A percentile compares a stretch with the other conserved stretches of the same genome.
Conservation (phyloP, 2,329 filamentous ascomycete genomes). For the Ascosphaera pollenicola region DNA sequence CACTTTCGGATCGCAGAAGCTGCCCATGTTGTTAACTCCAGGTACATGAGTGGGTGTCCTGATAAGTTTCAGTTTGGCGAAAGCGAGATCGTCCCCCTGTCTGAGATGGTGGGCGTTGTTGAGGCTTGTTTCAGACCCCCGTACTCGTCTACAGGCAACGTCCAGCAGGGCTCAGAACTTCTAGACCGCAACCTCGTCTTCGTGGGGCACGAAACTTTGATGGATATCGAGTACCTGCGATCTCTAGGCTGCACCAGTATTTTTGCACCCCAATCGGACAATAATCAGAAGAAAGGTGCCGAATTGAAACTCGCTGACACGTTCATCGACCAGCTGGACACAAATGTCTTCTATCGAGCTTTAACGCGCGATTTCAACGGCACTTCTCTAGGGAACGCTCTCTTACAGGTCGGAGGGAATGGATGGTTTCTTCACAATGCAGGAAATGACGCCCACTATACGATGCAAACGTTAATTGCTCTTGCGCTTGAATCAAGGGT, state of each 20-base stretch:
- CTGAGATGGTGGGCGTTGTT: constrained; percentile 24
- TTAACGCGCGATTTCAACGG: constrained; percentile 31
- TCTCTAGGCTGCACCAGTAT: constrained; percentile 30
- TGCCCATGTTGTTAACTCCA: constrained; percentile 38
- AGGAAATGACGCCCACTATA: constrained; percentile 67
- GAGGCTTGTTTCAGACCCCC: constrained; percentile 35
- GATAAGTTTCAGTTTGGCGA: constrained; percentile 50
- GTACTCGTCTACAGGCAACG: constrained; percentile 17
- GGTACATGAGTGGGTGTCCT: constrained; percentile 51
- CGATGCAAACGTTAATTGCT: constrained; percentile 48
- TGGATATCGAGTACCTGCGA: constrained; percentile 47
- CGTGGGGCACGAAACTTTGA: constrained; percentile 50
- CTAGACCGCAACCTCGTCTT: constrained; percentile 41
- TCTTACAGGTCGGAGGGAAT: constrained; percentile 40
- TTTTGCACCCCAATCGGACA: constrained; percentile 21
- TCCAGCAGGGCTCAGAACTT: constrained; percentile 1
- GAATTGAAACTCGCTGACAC: not conserved
- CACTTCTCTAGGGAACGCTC: constrained; percentile 36
- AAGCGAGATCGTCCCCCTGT: constrained; percentile 31
- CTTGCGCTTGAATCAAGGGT: constrained; percentile 25
- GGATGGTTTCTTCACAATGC: constrained; percentile 60
- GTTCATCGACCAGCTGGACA: constrained; percentile 51
- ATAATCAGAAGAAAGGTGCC: not conserved
- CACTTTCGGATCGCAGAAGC: constrained; percentile 63
- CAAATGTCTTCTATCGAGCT: constrained; percentile 44